Conservation (phyloP, 306 rosid genomes). For the Quercus bicolor region DNA sequence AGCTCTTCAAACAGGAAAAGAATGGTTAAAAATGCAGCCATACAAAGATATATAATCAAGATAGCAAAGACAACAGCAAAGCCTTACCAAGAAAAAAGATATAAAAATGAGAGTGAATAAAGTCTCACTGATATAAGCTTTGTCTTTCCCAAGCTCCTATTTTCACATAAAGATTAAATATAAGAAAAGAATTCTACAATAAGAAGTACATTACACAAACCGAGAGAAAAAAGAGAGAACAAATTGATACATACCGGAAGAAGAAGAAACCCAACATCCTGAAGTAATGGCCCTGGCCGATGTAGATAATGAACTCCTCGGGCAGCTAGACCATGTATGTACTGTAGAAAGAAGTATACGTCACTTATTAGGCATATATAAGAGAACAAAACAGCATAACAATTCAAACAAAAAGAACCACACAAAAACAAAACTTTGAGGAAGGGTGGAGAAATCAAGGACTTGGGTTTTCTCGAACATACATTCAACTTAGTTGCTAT, state of each 20-base stretch:
- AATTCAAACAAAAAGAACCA: not conserved
- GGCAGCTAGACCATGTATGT: slow-evolving; percentile 95
- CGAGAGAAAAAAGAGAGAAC: not conserved
- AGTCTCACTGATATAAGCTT: slow-evolving; percentile 87
- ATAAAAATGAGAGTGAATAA: slow-evolving; percentile 70
- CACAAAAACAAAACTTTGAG: not conserved
- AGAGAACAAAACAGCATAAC: not conserved
- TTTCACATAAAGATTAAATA: slow-evolving; percentile 14
- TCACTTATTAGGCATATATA: slow-evolving; percentile 8
- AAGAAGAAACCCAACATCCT: slow-evolving; percentile 81
- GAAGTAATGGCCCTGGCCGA: slow-evolving; percentile 86
- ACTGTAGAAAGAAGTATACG: slow-evolving; percentile 48
- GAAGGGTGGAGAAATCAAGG: not conserved
- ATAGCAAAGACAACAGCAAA: not conserved
- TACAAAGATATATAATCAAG: not conserved
- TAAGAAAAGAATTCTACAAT: slow-evolving; percentile 11
- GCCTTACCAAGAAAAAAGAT: slow-evolving; percentile 78
- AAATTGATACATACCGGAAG: slow-evolving; percentile 62
- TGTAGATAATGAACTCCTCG: slow-evolving; percentile 94
- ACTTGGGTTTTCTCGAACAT: not conserved
- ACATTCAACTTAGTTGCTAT: not conserved
- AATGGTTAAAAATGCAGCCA: slow-evolving; percentile 2
- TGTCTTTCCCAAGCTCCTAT: slow-evolving; percentile 90
- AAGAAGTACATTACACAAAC: not conserved
- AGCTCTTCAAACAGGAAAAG: not conserved